These are phyloP conservation scores for Aspergillus sp. DNA, from an alignment of 2,329 filamentous ascomycete species.

Conservation along the genomic window DNA sequence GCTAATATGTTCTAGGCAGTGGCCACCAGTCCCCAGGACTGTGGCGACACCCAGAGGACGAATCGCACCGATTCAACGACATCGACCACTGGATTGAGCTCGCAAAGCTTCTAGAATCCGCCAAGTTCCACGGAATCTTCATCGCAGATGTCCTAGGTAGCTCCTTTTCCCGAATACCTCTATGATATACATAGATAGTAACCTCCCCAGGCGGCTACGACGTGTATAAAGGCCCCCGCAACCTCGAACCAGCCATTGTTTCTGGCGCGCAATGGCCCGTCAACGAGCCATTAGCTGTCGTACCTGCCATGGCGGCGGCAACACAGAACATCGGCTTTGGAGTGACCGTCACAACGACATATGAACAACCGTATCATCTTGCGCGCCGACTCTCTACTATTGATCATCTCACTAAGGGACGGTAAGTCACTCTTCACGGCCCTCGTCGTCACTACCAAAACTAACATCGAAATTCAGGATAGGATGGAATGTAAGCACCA, in stretches of 20 bases:
- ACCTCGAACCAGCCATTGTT: conserved; percentile 60
- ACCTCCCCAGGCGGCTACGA: conserved; percentile 60
- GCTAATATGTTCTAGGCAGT: conserved; percentile 36
- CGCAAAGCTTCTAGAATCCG: conserved; percentile 61
- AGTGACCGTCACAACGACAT: conserved; percentile 68
- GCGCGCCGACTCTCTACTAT: conserved; percentile 66
- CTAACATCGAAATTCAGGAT: conserved; percentile 39
- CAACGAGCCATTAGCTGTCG: conserved; percentile 66
- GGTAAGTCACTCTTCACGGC: conserved; percentile 36
- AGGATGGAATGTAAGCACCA: conserved; percentile 55
- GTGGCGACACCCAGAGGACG: conserved; percentile 66
- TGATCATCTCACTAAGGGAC: conserved; percentile 67
- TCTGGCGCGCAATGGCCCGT: conserved; percentile 71
- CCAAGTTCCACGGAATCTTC: conserved; percentile 67
- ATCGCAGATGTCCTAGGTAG: conserved; percentile 65
- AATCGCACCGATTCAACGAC: conserved; percentile 63
- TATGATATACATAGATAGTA: neutral
- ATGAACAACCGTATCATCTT: conserved; percentile 69
- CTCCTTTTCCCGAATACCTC: rapidly evolving
- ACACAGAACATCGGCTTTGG: conserved; percentile 70
- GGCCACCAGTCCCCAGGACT: conserved; percentile 59
- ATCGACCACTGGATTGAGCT: conserved; percentile 64
- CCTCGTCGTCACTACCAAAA: neutral
- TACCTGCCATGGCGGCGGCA: conserved; percentile 68
- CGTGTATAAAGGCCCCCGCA: conserved; percentile 65